phyloP scores from a whole-genome alignment of 1,284 basidiomycete species.

The Trichosporon faecale region DNA sequence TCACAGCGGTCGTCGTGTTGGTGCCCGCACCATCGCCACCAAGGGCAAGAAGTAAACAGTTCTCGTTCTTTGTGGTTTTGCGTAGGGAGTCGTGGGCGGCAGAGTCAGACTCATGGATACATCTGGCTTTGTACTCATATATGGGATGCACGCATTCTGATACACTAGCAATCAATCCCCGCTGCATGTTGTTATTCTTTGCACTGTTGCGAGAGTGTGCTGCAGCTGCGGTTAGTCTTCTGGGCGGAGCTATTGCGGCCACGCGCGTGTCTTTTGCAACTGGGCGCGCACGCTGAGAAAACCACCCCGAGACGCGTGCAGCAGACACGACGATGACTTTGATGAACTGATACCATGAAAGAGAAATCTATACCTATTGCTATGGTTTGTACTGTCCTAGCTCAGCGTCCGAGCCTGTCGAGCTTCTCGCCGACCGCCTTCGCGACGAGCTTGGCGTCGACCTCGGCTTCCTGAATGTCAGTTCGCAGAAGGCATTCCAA shows the following conservation, averaged over 20 bases:
- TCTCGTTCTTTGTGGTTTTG: conserved; percentile 9
- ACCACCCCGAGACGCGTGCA: too few species aligned
- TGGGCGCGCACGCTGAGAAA: too few species aligned
- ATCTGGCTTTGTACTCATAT: conserved; percentile 16
- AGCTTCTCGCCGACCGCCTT: conserved; percentile 19
- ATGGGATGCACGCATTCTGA: conserved; percentile 24
- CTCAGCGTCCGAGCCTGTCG: background rate
- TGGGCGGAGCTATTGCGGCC: too few species aligned
- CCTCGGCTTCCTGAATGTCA: background rate
- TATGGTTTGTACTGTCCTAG: background rate
- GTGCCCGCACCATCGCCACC: conserved; percentile 29
- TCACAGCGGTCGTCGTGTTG: conserved; percentile 27
- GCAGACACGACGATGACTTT: too few species aligned
- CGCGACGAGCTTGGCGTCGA: conserved; percentile 24
- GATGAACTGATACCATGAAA: conserved; percentile 7
- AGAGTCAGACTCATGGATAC: conserved; percentile 8
- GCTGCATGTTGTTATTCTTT: background rate
- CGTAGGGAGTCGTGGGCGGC: conserved; percentile 11
- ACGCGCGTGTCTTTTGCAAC: too few species aligned
- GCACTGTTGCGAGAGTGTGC: too few species aligned
- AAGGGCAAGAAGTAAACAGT: conserved; percentile 33
- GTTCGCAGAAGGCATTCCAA: background rate
- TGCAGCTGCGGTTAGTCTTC: too few species aligned
- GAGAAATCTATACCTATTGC: background rate
- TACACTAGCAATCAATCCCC: background rate